Evolutionary conservation across 2,329 filamentous ascomycete species (phyloP).

Genomic region (Ceratocystis ficicola): DNA sequence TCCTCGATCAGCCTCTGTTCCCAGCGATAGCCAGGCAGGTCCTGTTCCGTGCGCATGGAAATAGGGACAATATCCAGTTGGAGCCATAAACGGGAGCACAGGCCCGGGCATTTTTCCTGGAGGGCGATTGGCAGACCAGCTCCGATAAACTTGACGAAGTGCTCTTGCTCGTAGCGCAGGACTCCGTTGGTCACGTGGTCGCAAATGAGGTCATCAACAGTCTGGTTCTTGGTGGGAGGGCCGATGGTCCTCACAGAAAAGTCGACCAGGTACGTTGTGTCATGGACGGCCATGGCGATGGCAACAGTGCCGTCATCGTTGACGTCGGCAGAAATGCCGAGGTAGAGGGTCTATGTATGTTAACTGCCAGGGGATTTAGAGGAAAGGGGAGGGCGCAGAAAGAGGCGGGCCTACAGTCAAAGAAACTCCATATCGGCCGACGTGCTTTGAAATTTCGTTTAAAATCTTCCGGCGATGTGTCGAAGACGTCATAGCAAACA

Average conservation of each 20-base stretch:
- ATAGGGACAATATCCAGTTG: constrained; percentile 67
- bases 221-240: constrained; percentile 32
- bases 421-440: constrained; percentile 35
- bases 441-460: constrained; percentile 35
- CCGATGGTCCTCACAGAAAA: constrained; percentile 52
- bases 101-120: constrained; percentile 46
- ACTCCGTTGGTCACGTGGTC: constrained; percentile 49
- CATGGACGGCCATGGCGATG: constrained; percentile 58
- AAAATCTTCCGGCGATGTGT: constrained; percentile 37
- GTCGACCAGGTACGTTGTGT: constrained; percentile 62
- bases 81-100: constrained; percentile 61
- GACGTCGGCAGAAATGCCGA: constrained; percentile 48
- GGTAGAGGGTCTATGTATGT: constrained; percentile 41
- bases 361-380: not conserved
- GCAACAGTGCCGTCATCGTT: constrained; percentile 41
- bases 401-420: constrained; percentile 32
- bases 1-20: constrained; percentile 56
- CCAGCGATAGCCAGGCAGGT: constrained; percentile 37
- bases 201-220: constrained; percentile 39
- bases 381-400: not conserved
- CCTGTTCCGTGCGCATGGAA: constrained; percentile 42
- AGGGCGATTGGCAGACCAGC: constrained; percentile 54
- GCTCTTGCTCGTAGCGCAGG: constrained; percentile 47
- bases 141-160: constrained; percentile 63
- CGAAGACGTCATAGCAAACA: constrained; percentile 36